Evolutionary conservation across 139 green algal species (phyloP).

Genomic region (Trebouxia sp.): DNA sequence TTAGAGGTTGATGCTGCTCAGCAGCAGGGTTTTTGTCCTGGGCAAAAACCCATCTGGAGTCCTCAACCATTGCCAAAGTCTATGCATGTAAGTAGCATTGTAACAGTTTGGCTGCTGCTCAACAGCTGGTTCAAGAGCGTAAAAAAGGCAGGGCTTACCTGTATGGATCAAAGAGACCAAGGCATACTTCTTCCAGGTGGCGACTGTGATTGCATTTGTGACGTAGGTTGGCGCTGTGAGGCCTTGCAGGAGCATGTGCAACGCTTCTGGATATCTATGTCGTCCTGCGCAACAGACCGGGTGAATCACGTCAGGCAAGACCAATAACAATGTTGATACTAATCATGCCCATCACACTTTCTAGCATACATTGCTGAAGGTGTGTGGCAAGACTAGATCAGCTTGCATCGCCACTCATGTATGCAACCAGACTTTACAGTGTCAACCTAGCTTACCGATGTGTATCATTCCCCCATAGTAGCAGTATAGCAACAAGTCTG

Average conservation of each 20-base stretch:
- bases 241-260: conserved; percentile 75
- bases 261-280: conserved; percentile 68
- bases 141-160: conserved; percentile 33
- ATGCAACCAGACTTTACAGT: neutral
- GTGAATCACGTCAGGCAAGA: neutral
- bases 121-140: neutral
- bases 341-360: neutral
- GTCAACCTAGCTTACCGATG: conserved; percentile 49
- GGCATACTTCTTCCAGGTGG: conserved; percentile 87
- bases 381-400: neutral
- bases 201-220: conserved; percentile 84
- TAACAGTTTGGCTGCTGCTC: neutral
- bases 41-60: no score
- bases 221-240: conserved; percentile 76
- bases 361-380: no score
- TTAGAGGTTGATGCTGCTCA: no score
- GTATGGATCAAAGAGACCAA: conserved; percentile 80
- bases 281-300: conserved; percentile 48
- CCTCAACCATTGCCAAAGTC: neutral
- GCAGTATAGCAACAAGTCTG: conserved; percentile 91
- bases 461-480: conserved; percentile 91
- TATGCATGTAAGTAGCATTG: neutral
- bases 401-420: no score
- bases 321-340: neutral
- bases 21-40: no score